Conservation (phyloP, 2,329 filamentous ascomycete species). For the Tolypocladium ovalisporum region DNA sequence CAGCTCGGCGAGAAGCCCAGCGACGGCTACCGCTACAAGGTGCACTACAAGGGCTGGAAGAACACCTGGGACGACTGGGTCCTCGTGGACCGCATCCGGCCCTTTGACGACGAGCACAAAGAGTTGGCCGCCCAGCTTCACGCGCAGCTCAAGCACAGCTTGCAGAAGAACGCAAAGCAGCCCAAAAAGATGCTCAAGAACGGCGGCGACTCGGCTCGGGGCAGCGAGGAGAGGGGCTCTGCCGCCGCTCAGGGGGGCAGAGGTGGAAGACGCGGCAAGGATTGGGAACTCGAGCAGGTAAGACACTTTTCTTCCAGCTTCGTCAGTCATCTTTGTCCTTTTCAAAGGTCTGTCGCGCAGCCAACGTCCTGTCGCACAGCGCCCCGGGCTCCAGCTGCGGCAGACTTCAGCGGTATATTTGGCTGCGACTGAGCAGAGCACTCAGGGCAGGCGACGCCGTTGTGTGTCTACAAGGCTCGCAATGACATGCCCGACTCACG, state of each 20-base stretch:
- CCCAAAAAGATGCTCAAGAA: constrained; percentile 33
- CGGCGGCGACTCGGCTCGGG: constrained; percentile 44
- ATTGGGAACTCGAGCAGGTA: constrained; percentile 76
- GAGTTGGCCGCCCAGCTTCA: constrained; percentile 70
- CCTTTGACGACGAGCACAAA: constrained; percentile 90
- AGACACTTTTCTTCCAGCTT: constrained; percentile 18
- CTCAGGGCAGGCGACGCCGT: neutral
- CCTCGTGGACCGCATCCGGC: constrained; percentile 81
- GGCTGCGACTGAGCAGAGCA: neutral
- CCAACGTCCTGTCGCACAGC: neutral
- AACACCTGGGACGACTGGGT: constrained; percentile 99
- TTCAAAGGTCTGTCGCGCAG: neutral
- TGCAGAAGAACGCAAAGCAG: constrained; percentile 42
- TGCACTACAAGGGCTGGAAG: constrained; percentile 99
- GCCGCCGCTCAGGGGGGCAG: constrained; percentile 49
- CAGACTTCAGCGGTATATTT: neutral
- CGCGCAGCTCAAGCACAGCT: constrained; percentile 53
- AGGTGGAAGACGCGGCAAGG: constrained; percentile 63
- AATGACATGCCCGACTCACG: neutral
- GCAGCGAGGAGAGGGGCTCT: constrained; percentile 67
- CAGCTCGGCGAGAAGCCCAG: constrained; percentile 57
- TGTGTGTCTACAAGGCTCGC: neutral
- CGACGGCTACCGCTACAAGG: constrained; percentile 71
- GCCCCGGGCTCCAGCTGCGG: neutral
- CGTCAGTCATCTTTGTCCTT: neutral